A percentile compares a stretch with the other conserved stretches of the same genome.
phyloP scores from a whole-genome alignment of 2,329 filamentous ascomycete genomes.

The Eurotiales sp. region DNA sequence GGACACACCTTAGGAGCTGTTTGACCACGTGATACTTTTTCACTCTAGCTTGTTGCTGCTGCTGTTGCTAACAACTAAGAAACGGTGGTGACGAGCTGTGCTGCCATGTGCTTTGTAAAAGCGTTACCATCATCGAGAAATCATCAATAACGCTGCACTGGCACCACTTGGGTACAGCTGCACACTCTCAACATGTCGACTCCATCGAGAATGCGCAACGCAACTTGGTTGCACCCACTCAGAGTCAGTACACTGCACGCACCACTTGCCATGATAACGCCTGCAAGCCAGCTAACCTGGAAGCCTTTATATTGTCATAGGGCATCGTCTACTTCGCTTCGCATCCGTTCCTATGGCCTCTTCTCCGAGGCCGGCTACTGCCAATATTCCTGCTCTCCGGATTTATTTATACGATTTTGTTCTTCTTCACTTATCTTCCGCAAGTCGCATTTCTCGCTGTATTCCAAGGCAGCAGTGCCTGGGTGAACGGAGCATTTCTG shows the following conservation, averaged over 20 bases:
- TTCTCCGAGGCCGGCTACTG: slow-evolving; percentile 72
- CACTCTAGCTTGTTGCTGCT: too few relatives aligned
- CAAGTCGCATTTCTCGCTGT: slow-evolving; percentile 85
- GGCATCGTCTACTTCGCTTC: slow-evolving; percentile 79
- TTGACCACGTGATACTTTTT: too few relatives aligned
- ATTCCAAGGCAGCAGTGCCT: slow-evolving; percentile 83
- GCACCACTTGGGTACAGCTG: too few relatives aligned
- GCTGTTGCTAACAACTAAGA: too few relatives aligned
- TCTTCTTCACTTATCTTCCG: slow-evolving; percentile 82
- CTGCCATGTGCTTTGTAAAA: too few relatives aligned
- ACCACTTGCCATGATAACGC: too few relatives aligned
- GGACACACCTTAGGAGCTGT: too few relatives aligned
- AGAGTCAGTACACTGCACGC: too few relatives aligned
- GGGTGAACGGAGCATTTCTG: slow-evolving; percentile 81
- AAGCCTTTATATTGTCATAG: slow-evolving; percentile 43
- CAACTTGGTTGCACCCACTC: slow-evolving; percentile 48
- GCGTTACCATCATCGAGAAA: too few relatives aligned
- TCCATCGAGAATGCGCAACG: slow-evolving; percentile 20
- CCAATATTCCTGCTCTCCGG: slow-evolving; percentile 78
- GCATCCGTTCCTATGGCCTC: slow-evolving; percentile 76
- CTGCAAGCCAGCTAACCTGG: slow-evolving; percentile 8
- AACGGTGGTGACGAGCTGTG: too few relatives aligned
- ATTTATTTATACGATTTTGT: slow-evolving; percentile 79
- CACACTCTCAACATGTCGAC: slow-evolving; percentile 1
- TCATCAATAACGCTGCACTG: too few relatives aligned